A percentile compares a stretch with the other conserved stretches of the same genome.
Conservation (phyloP, 495 filamentous ascomycete genomes). For the Aspergillus asperescens region DNA sequence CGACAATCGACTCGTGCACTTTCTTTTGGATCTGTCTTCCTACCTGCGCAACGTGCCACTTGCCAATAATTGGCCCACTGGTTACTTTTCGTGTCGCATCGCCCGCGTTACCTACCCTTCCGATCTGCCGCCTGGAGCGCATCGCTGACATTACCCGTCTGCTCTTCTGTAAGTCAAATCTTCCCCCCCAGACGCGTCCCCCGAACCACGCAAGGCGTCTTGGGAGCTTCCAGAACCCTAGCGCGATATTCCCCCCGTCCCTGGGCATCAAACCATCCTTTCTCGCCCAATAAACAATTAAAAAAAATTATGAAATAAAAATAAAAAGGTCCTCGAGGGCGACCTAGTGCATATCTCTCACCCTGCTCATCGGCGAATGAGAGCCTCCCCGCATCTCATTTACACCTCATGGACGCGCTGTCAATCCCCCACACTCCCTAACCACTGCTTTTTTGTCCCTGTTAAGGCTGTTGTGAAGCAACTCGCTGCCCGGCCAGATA, state of each 20-base stretch:
- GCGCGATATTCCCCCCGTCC: conserved; percentile 11
- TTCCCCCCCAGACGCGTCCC: conserved; percentile 12
- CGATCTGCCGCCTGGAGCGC: conserved; percentile 23
- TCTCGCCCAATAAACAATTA: conserved; percentile 7
- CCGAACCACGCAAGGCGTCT: conserved; percentile 9
- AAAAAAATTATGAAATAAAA: conserved; percentile 13
- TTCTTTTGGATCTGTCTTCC: conserved; percentile 13
- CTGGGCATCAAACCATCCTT: conserved; percentile 22
- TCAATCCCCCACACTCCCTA: conserved; percentile 36
- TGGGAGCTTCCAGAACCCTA: conserved; percentile 15
- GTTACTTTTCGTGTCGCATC: conserved; percentile 27
- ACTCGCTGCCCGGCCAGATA: conserved; percentile 42
- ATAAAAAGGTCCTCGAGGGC: neutral
- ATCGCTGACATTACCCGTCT: conserved; percentile 29
- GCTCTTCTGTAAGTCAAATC: conserved; percentile 19
- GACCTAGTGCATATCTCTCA: conserved; percentile 19
- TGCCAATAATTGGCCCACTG: conserved; percentile 32
- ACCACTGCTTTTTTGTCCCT: conserved; percentile 20
- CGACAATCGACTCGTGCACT: conserved; percentile 13
- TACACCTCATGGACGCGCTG: conserved; percentile 34
- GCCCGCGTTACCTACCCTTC: conserved; percentile 36
- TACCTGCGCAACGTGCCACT: conserved; percentile 34
- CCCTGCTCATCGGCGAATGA: conserved; percentile 23
- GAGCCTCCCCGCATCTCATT: conserved; percentile 21
- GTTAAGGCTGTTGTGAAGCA: conserved; percentile 41